Base-by-base conservation (phyloP, 495 filamentous ascomycete species). In the Penicillium maclennaniae region DNA sequence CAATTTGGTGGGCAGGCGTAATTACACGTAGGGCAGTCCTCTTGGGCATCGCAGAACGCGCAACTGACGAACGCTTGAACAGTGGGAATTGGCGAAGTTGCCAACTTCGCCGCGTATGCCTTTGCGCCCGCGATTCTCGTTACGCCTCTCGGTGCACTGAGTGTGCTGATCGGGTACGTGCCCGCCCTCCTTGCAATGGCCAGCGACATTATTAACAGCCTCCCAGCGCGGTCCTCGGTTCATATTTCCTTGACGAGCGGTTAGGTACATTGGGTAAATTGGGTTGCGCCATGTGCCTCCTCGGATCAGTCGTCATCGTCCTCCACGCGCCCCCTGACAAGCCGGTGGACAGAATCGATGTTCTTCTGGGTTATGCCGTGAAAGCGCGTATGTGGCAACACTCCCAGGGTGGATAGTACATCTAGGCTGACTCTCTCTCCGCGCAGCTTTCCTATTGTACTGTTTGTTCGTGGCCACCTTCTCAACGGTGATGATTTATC, bases 121-220 rank as follows among this genome's bases (percentile, higher is more conserved):
- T 98, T 97, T 72, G 93, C 93, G 54, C 93, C 93, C 36, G 93
- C 93, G 4, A 98, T 98, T 67, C 78, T 98, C 48, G 93, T 98
- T 31, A 98, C 93, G 4, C 93, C 93, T 14, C 72, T 98, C 34
- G 93, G 93, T 37, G 93, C 93, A 38, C 75, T 98, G 51, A 90
- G 89, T 62, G 93, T 98, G 46, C 73, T 98, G 62, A 96, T 98
- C 64, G 95, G 92, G 83, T 87, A 70, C 43, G 72, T 19, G 17
- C 15, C 36, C 21, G 17, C 16, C 14, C 34, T 25, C 43, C 27
- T 2, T n/a, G 20, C 14, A 36, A 38, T 43, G 4, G 7, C 19
- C n/a, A 31, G 47, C 21, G 46, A 14, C 41, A 56, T 58, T 34
- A 57, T 69, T 79, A 44, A 79, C 65, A 27, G 49, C 15, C 25